phyloP scores from a whole-genome alignment of 2,329 filamentous ascomycete genomes.

The Alternaria triticina region DNA sequence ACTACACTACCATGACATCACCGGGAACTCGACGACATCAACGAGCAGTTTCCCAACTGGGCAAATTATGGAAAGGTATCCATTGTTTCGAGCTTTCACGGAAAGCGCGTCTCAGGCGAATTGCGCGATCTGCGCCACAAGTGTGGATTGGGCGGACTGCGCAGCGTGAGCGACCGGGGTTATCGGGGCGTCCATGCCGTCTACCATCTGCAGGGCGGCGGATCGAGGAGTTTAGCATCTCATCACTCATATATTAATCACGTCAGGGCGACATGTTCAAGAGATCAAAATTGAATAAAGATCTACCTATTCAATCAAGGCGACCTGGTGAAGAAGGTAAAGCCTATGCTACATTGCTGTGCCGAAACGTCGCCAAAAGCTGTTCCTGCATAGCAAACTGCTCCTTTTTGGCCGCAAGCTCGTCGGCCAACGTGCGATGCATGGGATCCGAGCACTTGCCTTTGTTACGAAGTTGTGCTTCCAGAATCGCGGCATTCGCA shows the following conservation, averaged over 20 bases:
- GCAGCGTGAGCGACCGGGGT: background rate
- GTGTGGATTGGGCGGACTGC: background rate
- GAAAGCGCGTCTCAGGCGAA: no score
- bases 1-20: no score
- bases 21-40: no score
- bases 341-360: background rate
- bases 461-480: background rate
- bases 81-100: no score
- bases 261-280: background rate
- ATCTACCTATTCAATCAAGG: background rate
- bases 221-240: background rate
- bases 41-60: no score
- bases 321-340: background rate
- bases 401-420: conserved; percentile 16
- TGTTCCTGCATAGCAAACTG: conserved; percentile 7
- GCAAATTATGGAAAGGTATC: no score
- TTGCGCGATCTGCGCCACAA: background rate
- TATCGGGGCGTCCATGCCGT: background rate
- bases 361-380: background rate
- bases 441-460: background rate
- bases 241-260: background rate
- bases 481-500: background rate
- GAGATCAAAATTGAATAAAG: background rate
- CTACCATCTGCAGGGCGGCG: background rate
- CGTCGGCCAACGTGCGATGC: conserved; percentile 13